Evolutionary conservation across 352 stramenopile species (phyloP), one percentile per base, ranked within the genome.

Genomic region (Globisporangium takayamanum): DNA sequence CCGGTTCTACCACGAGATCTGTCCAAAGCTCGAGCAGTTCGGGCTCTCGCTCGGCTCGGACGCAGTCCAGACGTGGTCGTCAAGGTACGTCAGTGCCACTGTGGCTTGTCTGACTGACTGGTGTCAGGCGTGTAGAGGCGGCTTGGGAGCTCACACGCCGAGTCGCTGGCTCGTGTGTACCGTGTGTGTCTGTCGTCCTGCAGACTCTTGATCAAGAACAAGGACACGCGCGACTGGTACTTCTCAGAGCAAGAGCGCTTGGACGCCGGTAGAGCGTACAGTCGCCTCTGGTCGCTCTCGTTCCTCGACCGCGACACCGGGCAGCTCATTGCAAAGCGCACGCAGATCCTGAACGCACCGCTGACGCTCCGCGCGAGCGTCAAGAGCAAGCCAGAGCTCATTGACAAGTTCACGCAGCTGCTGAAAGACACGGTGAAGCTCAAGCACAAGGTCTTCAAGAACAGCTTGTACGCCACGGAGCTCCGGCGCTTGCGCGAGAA

Each of bases 371-470:
- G 70, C 1, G 68, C 76, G 2, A 76, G 62, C 25, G 71, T 74
- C 1, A 95, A 92, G 57, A 87, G 84, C 56, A 95, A 95, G 64
- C 72, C 71, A 0, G 84, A 92, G 61, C 57, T 94, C 51, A 89
- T 95, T 28, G 81, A 92, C 69, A 89, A 87, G 62, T 95, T 94
- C 56, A 91, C 80, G 18, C 78, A 89, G 33, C 57, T 95, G 28
- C 55, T 95, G n/a, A 95, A 95, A 42, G 84, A 95, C 44, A 74
- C 78, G 0, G 86, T 95, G 39, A 92, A 94, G 59, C 71, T 94
- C 30, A 91, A 92, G 60, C 86, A 94, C 72, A 95, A 95, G 66
- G 74, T 95, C 50, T 95, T 94, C 67, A 92, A 92, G 65, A 92
- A 80, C 57, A 64, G 66, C 5, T 74, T 76, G 6, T 95, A 86